phyloP scores from a whole-genome alignment of 108 stramenopile species.

The Pseudonitzschia pungens region DNA sequence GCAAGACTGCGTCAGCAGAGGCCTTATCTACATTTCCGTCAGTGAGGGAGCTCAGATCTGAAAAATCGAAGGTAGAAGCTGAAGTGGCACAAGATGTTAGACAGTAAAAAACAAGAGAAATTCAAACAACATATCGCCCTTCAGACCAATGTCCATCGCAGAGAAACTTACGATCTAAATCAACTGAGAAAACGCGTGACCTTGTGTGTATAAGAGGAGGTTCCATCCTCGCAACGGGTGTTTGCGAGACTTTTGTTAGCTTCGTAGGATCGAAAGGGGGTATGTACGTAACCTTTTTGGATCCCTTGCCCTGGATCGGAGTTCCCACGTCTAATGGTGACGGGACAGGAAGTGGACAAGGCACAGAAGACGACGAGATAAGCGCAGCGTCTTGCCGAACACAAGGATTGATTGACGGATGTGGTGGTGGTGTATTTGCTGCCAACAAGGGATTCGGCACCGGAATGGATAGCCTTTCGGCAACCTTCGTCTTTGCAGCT shows the following conservation, averaged over 20 bases:
- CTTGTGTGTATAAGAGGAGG: slow-evolving; percentile 11
- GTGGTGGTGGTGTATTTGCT: neutral
- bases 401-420: slow-evolving; percentile 4
- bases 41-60: slow-evolving; percentile 38
- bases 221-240: slow-evolving; percentile 20
- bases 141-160: too few species aligned
- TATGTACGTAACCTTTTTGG: neutral
- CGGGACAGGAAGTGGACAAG: slow-evolving; percentile 62
- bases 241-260: slow-evolving; percentile 14
- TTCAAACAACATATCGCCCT: neutral
- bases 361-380: slow-evolving; percentile 41
- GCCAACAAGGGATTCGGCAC: slow-evolving; percentile 31
- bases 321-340: slow-evolving; percentile 13
- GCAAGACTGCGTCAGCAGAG: slow-evolving; percentile 22
- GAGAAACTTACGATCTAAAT: slow-evolving; percentile 71
- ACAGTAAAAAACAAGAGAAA: slow-evolving; percentile 11
- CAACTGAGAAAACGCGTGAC: slow-evolving; percentile 76
- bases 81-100: neutral
- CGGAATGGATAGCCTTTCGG: slow-evolving; percentile 6
- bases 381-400: neutral
- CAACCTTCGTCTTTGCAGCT: slow-evolving; percentile 1
- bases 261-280: slow-evolving; percentile 9
- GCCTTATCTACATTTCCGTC: slow-evolving; percentile 20
- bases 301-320: neutral
- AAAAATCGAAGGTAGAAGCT: slow-evolving; percentile 68